Base-by-base conservation (phyloP, 768 basidiomycete species). In the Cyclocybe cylindracea region DNA sequence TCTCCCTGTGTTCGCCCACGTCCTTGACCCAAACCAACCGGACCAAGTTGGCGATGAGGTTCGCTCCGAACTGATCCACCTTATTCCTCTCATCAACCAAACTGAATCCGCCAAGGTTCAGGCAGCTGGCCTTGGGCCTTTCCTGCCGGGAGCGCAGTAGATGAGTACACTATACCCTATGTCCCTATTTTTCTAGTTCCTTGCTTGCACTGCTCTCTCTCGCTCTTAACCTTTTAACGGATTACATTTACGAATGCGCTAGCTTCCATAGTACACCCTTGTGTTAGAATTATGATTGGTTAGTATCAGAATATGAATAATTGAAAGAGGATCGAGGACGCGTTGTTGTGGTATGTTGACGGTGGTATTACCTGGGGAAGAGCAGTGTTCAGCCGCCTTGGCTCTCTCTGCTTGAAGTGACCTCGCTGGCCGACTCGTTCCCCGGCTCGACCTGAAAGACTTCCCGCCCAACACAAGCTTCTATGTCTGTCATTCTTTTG, bases 21-120 rank as follows among this genome's bases (percentile, higher is more conserved):
- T 95, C 35, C 78, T 98, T 45, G 87, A 94, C 62, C 91, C 91
- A 16, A 83, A 62, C 45, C 77, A 70, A 10, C 72, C 78, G 5
- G 92, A 94, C 56, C 89, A 94, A 71, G 71, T 97, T 56, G 85
- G 86, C 8, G 86, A 89, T 40, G 91, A 94, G 60, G 83, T 86
- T 48, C 82, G 88, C 43, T 81, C 74, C 18, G 84, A 91, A 66
- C 72, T 99, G 60, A 83, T 94, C 55, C 75, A 82, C 39, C 77
- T 98, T 34, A 72, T 98, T 53, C 73, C 73, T 19, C 79, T 82
- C 49, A 75, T 99, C 65, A 89, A 89, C 66, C 73, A 73, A 34
- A 83, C 91, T 70, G 80, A 86, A 46, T 87, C 94, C 29, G 83
- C 73, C 32, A 91, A 88, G 70, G 79, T 98, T 32, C 86, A 87